Base-by-base conservation (phyloP, 2,329 filamentous ascomycete species). In the Plectosphaerella plurivora region DNA sequence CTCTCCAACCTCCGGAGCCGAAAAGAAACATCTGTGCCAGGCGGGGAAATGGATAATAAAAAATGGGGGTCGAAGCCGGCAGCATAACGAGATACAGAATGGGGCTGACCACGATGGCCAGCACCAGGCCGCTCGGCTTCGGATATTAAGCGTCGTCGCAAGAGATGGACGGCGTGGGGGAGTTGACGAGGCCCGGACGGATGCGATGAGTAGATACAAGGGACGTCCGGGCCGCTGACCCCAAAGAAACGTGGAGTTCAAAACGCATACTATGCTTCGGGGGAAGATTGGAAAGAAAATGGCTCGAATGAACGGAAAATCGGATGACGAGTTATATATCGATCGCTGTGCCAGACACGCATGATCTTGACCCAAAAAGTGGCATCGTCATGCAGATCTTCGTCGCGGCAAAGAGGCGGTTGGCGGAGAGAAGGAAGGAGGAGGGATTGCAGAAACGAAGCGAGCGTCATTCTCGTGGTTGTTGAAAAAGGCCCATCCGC, bases 291-390 rank as follows among this genome's bases (percentile, higher is more conserved):
- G 8, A n/a, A 20, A 57, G 54, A 54, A 56, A 51, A 47, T 52
- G 52, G 53, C 54, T 56, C 28, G 16, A 18, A 44, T 44, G n/a
- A 62, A 60, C 58, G 59, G 61, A 59, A 61, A 53, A 59, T 64
- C 60, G 59, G 55, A 62, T 66, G 61, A 58, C 60, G 64, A 72
- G 28, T 65, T 60, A 60, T 68, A 63, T 68, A 74, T 16, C 69
- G 72, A 79, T 78, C 76, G 76, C 74, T 81, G 79, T 82, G 73
- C 80, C 76, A 76, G 79, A 81, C 78, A 79, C 68, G 75, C 75
- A 81, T 74, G 75, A 80, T 75, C 75, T 73, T 75, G 69, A 71
- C 70, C 64, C 70, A 67, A 72, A 69, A 63, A 68, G 68, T 71
- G 67, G 66, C 73, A 75, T 81, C 74, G 76, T 81, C 77, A 81